Conservation (phyloP, 176 grass and related monocot species). For the Microstegium vimineum region DNA sequence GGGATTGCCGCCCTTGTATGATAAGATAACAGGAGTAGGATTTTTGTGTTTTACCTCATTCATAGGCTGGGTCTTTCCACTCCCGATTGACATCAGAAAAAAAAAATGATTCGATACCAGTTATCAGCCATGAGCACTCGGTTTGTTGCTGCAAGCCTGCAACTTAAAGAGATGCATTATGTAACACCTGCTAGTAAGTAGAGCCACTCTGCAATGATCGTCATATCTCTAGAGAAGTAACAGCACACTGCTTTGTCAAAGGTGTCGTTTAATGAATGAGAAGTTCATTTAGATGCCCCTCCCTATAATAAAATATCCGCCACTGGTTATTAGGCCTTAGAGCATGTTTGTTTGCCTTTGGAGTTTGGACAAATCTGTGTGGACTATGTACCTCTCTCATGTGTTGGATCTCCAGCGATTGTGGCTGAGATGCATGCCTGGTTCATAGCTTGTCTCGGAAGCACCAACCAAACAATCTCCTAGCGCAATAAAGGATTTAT, state of each 20-base stretch:
- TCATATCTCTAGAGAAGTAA: not conserved
- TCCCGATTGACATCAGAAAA: not conserved
- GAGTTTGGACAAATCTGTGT: too few species aligned
- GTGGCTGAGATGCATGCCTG: too few species aligned
- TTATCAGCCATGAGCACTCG: not conserved
- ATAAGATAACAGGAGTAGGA: constrained; percentile 3
- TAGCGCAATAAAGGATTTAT: too few species aligned
- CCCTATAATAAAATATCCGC: too few species aligned
- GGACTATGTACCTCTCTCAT: too few species aligned
- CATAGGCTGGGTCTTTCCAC: not conserved
- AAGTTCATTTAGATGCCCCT: too few species aligned
- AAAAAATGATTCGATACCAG: not conserved
- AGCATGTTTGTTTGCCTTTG: too few species aligned
- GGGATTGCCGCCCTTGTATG: not conserved
- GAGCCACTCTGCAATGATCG: not conserved
- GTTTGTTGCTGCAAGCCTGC: not conserved
- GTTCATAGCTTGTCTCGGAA: too few species aligned
- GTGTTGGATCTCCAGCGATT: too few species aligned
- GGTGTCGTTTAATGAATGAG: not conserved
- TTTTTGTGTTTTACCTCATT: not conserved
- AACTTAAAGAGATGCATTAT: not conserved
- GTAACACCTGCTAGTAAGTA: not conserved
- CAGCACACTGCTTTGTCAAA: not conserved
- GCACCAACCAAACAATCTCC: too few species aligned
- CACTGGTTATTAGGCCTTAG: too few species aligned